Base-by-base conservation (phyloP, 1,139 yeast species). In the Geotrichum citri-aurantii region DNA sequence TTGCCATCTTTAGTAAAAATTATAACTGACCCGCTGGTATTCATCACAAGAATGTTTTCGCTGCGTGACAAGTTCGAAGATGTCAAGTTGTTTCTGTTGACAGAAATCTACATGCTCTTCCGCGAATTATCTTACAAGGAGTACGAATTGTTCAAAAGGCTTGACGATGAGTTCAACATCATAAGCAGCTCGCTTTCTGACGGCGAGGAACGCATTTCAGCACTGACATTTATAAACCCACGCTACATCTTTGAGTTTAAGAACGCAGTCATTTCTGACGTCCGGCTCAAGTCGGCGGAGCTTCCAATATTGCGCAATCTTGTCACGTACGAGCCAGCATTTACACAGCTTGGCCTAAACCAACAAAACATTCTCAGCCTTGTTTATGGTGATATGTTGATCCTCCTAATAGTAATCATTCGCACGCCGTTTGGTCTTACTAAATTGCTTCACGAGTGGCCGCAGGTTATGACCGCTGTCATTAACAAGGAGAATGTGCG, bases 401-500 rank as follows among this genome's bases (percentile, higher is more conserved):
- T 61, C 3, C 23, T 67, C 12, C 48, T 68, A 12, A 52, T 52
- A 11, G 56, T 62, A 1, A 33, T 69, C 29, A 54, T 68, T 1
- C 29, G 58, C 14, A 63, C 64, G 2, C 40, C 64, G 1, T 68
- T 65, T 64, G 70, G 69, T 2, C 51, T 58, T 1, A 49, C 42
- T 1, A 66, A 62, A 21, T 60, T 68, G 11, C 54, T 68, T 14
- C 48, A 59, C 4, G 55, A 59, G 14, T 67, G 69, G 69, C 67
- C 70, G 1, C 61, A 61, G 48, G 67, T 68, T 4, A 66, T 68
- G 71, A 63, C 63, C 33, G 59, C 55, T 7, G 52, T 65, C 19
- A 58, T 68, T 21, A 61, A 63, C 48, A 62, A 58, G 27, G 60
- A 60, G n/a, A 62, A 64, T 17, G 59, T 67, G 5, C 58, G 63